Evolutionary conservation across 2,329 filamentous ascomycete species (phyloP), one percentile per base, ranked within the genome.

Genomic region (Apiospora rasikravindrae): DNA sequence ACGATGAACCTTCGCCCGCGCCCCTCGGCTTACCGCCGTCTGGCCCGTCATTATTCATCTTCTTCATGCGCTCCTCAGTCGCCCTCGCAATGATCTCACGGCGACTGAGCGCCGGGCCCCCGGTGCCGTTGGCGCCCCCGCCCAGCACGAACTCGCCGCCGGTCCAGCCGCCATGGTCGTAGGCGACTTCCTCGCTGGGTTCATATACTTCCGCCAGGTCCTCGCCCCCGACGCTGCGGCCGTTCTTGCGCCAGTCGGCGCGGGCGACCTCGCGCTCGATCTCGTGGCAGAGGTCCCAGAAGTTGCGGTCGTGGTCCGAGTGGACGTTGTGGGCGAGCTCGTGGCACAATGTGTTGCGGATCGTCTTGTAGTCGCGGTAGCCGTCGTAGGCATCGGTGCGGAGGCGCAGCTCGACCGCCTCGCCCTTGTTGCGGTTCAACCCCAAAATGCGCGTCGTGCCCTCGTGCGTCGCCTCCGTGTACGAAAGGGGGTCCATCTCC

Each of bases 371-470:
- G 80, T 98, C 94, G 49, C 96, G 86, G 79, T 98, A 98, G 0
- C 96, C 96, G 81, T 98, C 95, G 80, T 96, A 94, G 2, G 93
- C 94, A 83, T 99, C 96, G 1, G 96, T 98, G n/a, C 96, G 87
- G 47, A 99, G 84, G 0, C 96, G 87, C 73, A 99, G 83, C 86
- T 98, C 95, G 71, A 99, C 98, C 0, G 94, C 94, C 81, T 98
- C 93, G 73, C 96, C 96, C 2, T 87, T 83, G 79, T 98, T 98
- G 14, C 94, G 87, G 80, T 99, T 99, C 53, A 98, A 81, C 0
- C 96, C 96, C 0, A 98, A 83, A 1, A 94, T 95, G 64, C 94
- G 88, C 69, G 91, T 91, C n/a, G 87, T 88, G 67, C 89, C 88
- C 77, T 96, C 92, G 78, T 94, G 92, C 4, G 89, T 93, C 1